Conservation (phyloP, 371 early-diverging fungal genomes). For the Sporodiniella umbellata region DNA sequence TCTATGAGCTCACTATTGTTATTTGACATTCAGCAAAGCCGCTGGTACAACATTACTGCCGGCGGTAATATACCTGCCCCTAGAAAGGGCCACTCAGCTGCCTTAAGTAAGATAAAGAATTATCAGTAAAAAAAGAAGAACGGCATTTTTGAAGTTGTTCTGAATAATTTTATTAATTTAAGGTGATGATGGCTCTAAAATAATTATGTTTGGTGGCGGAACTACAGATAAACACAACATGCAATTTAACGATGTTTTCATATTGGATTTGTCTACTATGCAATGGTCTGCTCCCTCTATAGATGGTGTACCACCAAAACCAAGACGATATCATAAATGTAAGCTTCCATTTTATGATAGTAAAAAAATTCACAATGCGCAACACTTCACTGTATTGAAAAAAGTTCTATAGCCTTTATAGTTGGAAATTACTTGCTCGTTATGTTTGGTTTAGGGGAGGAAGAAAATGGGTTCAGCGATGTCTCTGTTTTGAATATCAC, state of each 20-base stretch:
- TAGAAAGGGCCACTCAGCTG: slow-evolving; percentile 39
- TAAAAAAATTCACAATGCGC: not conserved
- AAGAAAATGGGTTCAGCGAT: slow-evolving; percentile 20
- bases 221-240: slow-evolving; percentile 16
- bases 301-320: slow-evolving; percentile 32
- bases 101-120: slow-evolving; percentile 21
- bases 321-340: slow-evolving; percentile 43
- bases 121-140: not conserved
- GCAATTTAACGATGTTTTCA: slow-evolving; percentile 37
- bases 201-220: slow-evolving; percentile 41
- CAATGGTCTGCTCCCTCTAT: slow-evolving; percentile 38
- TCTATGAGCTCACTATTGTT: slow-evolving; percentile 35
- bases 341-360: too few relatives aligned
- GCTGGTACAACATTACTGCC: slow-evolving; percentile 37
- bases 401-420: slow-evolving; percentile 12
- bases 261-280: slow-evolving; percentile 30
- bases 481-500: slow-evolving; percentile 25
- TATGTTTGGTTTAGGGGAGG: slow-evolving; percentile 22
- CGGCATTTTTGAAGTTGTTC: too few relatives aligned
- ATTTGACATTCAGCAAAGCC: slow-evolving; percentile 24
- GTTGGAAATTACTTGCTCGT: slow-evolving; percentile 27
- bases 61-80: slow-evolving; percentile 46
- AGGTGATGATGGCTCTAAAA: slow-evolving; percentile 20
- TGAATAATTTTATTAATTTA: not conserved
- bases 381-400: not conserved